Conservation (phyloP, 805 yeast species). For the Lipomyces chichibuensis region DNA sequence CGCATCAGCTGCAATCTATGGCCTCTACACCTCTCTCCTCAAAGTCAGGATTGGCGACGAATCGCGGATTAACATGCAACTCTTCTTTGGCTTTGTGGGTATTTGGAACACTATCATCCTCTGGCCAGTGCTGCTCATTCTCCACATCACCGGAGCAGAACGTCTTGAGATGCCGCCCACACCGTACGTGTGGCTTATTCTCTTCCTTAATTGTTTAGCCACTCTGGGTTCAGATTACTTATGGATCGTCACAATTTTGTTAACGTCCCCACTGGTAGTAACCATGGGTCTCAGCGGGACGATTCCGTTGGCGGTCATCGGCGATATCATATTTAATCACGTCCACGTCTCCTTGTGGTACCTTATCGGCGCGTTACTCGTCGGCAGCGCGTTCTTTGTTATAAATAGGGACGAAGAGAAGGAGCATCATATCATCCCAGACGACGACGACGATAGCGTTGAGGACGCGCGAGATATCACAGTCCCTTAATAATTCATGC, state of each 20-base stretch:
- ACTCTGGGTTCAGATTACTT: constrained; percentile 88
- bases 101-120: constrained; percentile 69
- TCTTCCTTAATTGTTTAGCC: constrained; percentile 68
- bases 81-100: constrained; percentile 95
- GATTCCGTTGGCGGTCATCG: constrained; percentile 91
- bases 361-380: constrained; percentile 76
- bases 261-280: constrained; percentile 92
- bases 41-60: constrained; percentile 76
- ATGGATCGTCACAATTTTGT: constrained; percentile 93
- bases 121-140: constrained; percentile 79
- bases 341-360: constrained; percentile 65
- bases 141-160: constrained; percentile 69
- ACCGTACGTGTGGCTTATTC: constrained; percentile 54
- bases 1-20: constrained; percentile 85
- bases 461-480: constrained; percentile 2
- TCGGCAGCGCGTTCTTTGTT: constrained; percentile 78
- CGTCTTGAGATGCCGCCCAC: constrained; percentile 69
- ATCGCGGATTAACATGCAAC: constrained; percentile 74
- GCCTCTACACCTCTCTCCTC: constrained; percentile 82
- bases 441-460: background rate
- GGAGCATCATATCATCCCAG: constrained; percentile 45
- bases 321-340: constrained; percentile 76
- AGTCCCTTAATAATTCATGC: background rate
- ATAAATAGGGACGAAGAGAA: constrained; percentile 78
- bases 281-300: constrained; percentile 93